Conservation (phyloP, 2,329 filamentous ascomycete genomes). For the Xylariaceae sp. region DNA sequence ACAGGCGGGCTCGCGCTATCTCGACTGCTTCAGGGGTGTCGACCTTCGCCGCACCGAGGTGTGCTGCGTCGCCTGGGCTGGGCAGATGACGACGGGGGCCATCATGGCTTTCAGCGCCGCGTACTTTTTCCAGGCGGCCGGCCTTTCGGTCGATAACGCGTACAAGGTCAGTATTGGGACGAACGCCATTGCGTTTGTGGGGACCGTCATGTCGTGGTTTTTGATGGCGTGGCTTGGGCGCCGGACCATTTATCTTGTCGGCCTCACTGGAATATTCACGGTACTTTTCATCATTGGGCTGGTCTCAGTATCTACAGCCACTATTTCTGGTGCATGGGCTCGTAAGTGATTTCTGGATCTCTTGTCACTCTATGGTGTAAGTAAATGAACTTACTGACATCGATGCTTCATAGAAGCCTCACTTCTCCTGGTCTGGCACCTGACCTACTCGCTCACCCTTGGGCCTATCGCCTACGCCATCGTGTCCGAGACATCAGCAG, state of each 20-base stretch:
- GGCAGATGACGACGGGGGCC: constrained; percentile 15
- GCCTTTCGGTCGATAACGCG: constrained; percentile 15
- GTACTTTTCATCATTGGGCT: background rate
- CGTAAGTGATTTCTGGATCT: background rate
- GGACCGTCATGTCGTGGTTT: no score
- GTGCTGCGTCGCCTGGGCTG: constrained; percentile 20
- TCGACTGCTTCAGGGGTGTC: constrained; percentile 33
- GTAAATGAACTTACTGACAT: background rate
- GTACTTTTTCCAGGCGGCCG: constrained; percentile 27
- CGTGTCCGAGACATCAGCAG: constrained; percentile 40
- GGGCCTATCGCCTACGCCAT: constrained; percentile 38
- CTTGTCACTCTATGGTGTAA: background rate
- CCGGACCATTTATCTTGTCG: background rate
- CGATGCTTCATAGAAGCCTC: constrained; percentile 3
- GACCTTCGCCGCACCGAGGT: constrained; percentile 31
- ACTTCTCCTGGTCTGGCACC: constrained; percentile 34
- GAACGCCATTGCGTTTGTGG: background rate
- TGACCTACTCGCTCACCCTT: constrained; percentile 36
- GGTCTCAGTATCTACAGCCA: background rate
- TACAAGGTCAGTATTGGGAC: constrained; percentile 6
- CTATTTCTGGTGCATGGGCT: background rate
- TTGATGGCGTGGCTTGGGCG: background rate
- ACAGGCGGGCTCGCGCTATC: constrained; percentile 27
- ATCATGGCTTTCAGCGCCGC: constrained; percentile 24
- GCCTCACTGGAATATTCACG: background rate